A percentile compares a stretch with the other conserved stretches of the same genome.
These are phyloP conservation scores for Daldinia sp. DNA, from an alignment of 2,329 filamentous ascomycete genomes.

Conservation along the genomic window DNA sequence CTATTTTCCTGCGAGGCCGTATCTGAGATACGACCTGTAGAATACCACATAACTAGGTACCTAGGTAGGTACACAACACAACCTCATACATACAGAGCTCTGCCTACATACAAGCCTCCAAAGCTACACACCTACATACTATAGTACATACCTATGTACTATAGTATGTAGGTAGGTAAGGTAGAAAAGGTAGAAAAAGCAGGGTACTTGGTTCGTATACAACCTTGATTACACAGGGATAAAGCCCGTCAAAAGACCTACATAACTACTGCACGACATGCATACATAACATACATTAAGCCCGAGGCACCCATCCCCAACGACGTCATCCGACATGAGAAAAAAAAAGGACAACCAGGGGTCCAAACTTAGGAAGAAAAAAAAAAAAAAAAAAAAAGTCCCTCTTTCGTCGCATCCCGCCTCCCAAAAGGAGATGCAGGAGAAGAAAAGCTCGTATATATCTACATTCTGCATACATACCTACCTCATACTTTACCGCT, in stretches of 20 bases:
- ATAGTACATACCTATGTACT: no score
- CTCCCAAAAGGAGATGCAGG: neutral
- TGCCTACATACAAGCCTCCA: no score
- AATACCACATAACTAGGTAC: neutral
- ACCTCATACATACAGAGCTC: neutral
- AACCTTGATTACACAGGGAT: neutral
- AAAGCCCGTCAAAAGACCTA: neutral
- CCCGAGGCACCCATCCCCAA: constrained; percentile 14
- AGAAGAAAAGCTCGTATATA: neutral
- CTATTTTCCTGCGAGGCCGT: neutral
- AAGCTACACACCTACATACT: neutral
- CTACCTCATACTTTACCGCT: no score
- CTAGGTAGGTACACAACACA: no score
- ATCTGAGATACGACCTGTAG: constrained; percentile 8
- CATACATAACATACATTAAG: constrained; percentile 23
- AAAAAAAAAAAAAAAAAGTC: neutral
- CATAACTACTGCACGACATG: constrained; percentile 20
- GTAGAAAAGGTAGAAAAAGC: no score
- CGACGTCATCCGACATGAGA: constrained; percentile 34
- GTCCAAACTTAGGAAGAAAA: neutral
- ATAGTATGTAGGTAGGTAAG: no score
- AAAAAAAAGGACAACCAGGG: no score
- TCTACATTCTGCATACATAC: no score
- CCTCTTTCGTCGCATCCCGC: neutral
- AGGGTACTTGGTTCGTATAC: no score